Evolutionary conservation across 202 grass and related monocot genomes (phyloP), one percentile per base, ranked within the genome.

Genomic region (Brachypodium distachyon): DNA sequence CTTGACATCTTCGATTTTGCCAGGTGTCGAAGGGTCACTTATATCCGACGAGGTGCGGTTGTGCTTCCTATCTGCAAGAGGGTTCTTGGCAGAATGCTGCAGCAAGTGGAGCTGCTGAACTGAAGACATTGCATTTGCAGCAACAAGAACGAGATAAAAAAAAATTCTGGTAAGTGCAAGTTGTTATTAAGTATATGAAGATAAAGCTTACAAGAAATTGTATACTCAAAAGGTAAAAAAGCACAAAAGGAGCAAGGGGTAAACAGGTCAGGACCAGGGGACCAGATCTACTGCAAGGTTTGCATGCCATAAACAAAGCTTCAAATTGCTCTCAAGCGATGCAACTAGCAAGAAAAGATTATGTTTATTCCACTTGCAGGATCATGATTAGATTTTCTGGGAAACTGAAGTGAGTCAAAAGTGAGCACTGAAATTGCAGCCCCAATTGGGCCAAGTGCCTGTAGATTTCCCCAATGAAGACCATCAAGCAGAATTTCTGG

Each of bases 71-170:
- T 93, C 91, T 27, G 71, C 28, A 41, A 49, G 67, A 69, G 84
- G 61, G 46, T 85, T 85, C 78, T 98, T 98, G 66, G 54, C 74
- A 68, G 92, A 81, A 47, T 89, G 65, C 74, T 97, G 94, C 38
- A 98, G 90, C 70, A 98, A 80, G 49, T 98, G 96, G 49, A 98
- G 91, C 81, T 95, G 91, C 33, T 98, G 96, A 88, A 95, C 96
- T 98, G 91, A 34, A 0, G 70, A 58, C 26, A 81, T 77, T 63
- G 8, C 46, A 76, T 84, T n/a, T 55, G 42, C 13, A 76, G 28
- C 39, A 66, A 47, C 0, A 18, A 32, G 4, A 23, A n/a, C 73
- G 23, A 48, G 66, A 69, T 26, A 49, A 47, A 32, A 74, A 29
- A 23, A 25, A 77, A 38, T 78, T 3, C 32, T 78, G 17, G 40